These are phyloP conservation scores for Mycocalia duriaeana DNA, from an alignment of 1,284 basidiomycete species.

Conservation along the genomic window DNA sequence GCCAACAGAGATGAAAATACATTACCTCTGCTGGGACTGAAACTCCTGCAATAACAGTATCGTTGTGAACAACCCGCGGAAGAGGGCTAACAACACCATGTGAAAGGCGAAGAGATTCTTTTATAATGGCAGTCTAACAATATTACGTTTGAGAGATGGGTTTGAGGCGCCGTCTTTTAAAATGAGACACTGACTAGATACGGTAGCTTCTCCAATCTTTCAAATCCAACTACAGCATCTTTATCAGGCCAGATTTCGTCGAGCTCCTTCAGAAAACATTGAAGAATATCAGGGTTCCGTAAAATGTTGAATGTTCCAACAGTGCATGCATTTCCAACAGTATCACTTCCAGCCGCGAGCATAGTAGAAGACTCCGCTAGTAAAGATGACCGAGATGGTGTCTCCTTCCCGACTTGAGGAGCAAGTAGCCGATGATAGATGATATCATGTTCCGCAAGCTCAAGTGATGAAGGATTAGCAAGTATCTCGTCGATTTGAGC, in stretches of 20 bases:
- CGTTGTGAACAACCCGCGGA: constrained; percentile 21
- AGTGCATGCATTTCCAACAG: constrained; percentile 29
- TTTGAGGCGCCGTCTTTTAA: background rate
- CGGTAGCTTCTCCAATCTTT: constrained; percentile 26
- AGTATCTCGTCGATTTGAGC: constrained; percentile 19
- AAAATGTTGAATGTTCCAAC: constrained; percentile 28
- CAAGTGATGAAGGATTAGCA: constrained; percentile 17
- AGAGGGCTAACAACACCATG: constrained; percentile 26
- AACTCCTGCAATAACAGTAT: constrained; percentile 16
- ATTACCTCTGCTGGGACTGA: constrained; percentile 21
- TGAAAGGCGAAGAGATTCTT: constrained; percentile 31
- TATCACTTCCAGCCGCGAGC: constrained; percentile 31
- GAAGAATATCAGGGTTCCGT: constrained; percentile 16
- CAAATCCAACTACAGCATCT: constrained; percentile 14
- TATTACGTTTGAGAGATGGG: background rate
- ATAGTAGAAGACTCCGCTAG: constrained; percentile 29
- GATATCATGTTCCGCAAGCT: constrained; percentile 16
- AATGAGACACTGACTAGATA: constrained; percentile 24
- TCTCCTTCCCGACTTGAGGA: constrained; percentile 10
- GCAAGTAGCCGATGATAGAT: constrained; percentile 25
- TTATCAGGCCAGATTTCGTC: constrained; percentile 23
- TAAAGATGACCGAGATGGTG: constrained; percentile 18
- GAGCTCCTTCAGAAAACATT: constrained; percentile 22
- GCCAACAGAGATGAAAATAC: background rate
- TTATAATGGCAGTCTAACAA: constrained; percentile 26